phyloP scores from a whole-genome alignment of 2,329 filamentous ascomycete species.

The Pyrenophora seminiperda region DNA sequence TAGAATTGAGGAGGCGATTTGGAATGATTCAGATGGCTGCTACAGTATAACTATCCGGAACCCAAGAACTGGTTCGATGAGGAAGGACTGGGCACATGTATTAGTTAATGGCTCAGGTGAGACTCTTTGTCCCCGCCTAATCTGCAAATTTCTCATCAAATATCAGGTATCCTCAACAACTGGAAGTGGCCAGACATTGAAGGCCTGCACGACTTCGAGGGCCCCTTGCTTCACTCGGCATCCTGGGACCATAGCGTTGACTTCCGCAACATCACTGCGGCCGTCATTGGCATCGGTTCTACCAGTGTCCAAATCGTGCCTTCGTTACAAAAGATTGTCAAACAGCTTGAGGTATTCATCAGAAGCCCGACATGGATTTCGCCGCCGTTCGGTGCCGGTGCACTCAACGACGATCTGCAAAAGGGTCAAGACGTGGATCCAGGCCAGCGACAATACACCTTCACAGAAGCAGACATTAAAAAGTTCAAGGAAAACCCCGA shows the following conservation, averaged over 20 bases:
- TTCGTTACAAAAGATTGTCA: constrained; percentile 46
- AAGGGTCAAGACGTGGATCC: constrained; percentile 48
- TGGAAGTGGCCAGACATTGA: constrained; percentile 54
- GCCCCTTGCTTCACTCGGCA: constrained; percentile 52
- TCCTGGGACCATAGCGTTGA: constrained; percentile 50
- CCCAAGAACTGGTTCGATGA: constrained; percentile 37
- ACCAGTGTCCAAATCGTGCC: constrained; percentile 47
- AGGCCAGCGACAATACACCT: constrained; percentile 51
- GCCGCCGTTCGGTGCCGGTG: constrained; percentile 46
- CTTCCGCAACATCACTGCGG: constrained; percentile 37
- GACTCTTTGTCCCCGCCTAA: background rate
- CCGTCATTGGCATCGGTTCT: constrained; percentile 43
- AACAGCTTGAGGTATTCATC: constrained; percentile 45
- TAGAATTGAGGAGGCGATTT: constrained; percentile 51
- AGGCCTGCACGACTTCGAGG: constrained; percentile 51
- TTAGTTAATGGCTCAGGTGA: constrained; percentile 54
- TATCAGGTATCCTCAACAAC: constrained; percentile 52
- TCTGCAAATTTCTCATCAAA: constrained; percentile 41
- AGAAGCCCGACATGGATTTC: constrained; percentile 50
- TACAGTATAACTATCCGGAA: constrained; percentile 50
- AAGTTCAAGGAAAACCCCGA: constrained; percentile 64
- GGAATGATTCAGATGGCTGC: constrained; percentile 50
- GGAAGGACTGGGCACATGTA: constrained; percentile 47
- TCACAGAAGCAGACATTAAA: constrained; percentile 60
- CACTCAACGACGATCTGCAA: constrained; percentile 40